Base-by-base conservation (phyloP, 371 early-diverging fungal species). In the Apophysomyces variabilis region DNA sequence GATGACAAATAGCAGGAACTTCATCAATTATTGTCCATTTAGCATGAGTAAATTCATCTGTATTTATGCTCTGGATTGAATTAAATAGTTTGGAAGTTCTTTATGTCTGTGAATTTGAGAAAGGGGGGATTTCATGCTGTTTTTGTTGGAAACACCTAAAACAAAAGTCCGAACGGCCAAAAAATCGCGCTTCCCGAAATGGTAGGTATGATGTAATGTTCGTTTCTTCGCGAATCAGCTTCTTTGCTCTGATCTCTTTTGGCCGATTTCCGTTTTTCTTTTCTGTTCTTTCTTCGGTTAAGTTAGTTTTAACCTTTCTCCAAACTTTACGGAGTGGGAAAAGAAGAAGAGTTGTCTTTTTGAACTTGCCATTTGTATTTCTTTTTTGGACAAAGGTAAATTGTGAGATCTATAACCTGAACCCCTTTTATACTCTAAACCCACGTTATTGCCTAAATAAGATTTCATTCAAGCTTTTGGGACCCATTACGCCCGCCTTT, bases 381-480 rank as follows among this genome's bases (percentile, higher is more conserved):
- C 21, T 50, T 50, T 18, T 50, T 50, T 50, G 54, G 54, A 50
- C 21, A 50, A 26, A 26, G 18, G 54, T 50, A 50, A 50, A 9
- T 50, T 50, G 54, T 21, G 21, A 26, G 32, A 50, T 50, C 54
- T 21, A 50, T 50, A 26, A 50, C 54, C 16, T 9, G 16, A 26
- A 11, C 9, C 54, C 54, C 54, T 21, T 50, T 50, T 50, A 21
- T 50, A n/a, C 54, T 50, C 6, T n/a, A 45, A 50, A 50, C 54
- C 54, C 54, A 50, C 32, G 54, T 32, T 50, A 50, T 50, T 50
- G 21, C 54, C 54, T 21, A 50, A 50, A 50, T 18, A 50, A 50
- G 54, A 50, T 50, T 35, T 21, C 18, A 50, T 16, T 50, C 54
- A 26, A 26, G 32, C 46, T 45, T 45, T 21, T 21, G 21, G 54